Base-by-base conservation (phyloP, 2,329 filamentous ascomycete species). In the Elsinoe fawcettii region DNA sequence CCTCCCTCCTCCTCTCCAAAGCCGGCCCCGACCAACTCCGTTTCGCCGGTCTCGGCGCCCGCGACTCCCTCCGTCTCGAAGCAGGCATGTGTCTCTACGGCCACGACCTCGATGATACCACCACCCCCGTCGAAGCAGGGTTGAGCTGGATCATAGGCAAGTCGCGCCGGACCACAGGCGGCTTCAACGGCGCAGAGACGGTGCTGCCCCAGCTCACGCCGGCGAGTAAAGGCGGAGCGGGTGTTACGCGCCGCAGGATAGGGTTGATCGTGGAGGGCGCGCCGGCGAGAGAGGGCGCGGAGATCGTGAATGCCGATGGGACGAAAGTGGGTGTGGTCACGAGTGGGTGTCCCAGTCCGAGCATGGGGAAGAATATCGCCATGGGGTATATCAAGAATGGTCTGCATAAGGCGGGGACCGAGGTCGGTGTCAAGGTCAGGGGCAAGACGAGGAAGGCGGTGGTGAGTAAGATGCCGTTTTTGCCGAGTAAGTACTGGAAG, bases 31-130 rank as follows among this genome's bases (percentile, higher is more conserved):
- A 85, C 23, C 82, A 84, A 9, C 77, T 96, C 14, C 86, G 87
- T 66, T 81, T 96, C 46, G 90, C 92, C 1, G 93, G 93, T 2
- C 81, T 99, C 0, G 93, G 91, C 8, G 90, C 93, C 2, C 83
- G 93, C 62, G 93, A 99, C 72, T 95, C 87, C 60, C 82, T 99
- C 59, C 85, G 93, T 47, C 83, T 99, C 27, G 93, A 99, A 75
- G 93, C 93, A 0, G 93, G 93, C 60, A 95, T 99, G 92, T 99
- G 93, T 73, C 80, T 99, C n/a, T 99, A 99, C 74, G 93, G 93
- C n/a, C 90, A 97, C 74, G 93, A 99, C 71, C 81, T 99, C 36
- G 85, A 95, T 70, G 92, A 96, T 58, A 76, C 76, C 0, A 86
- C 81, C 9, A 88, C 86, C 1, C 85, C 86, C 1, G 83, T 86